A percentile compares a stretch with the other conserved stretches of the same genome.
Conservation (phyloP, 768 basidiomycete species). For the Clathrus columnatus region DNA sequence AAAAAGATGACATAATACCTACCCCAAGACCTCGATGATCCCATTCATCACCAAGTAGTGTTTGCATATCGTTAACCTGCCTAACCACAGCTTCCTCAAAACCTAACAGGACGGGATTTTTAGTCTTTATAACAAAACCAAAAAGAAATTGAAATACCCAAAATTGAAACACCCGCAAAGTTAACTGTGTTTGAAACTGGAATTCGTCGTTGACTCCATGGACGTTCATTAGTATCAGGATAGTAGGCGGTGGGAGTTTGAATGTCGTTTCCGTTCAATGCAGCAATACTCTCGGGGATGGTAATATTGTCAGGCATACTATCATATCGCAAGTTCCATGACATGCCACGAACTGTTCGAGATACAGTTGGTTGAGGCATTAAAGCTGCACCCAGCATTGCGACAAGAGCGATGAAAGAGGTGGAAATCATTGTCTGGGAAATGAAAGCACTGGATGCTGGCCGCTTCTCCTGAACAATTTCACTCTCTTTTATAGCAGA, state of each 20-base stretch:
- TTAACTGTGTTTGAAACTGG: slow-evolving; percentile 37
- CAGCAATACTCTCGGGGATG: slow-evolving; percentile 35
- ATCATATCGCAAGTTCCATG: slow-evolving; percentile 49
- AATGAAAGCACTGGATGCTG: no score
- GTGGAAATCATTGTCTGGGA: not conserved
- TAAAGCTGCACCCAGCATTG: not conserved
- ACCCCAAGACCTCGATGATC: slow-evolving; percentile 10
- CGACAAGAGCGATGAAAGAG: not conserved
- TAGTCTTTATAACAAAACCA: not conserved
- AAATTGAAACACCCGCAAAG: slow-evolving; percentile 32
- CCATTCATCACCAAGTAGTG: slow-evolving; percentile 46
- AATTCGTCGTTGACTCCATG: slow-evolving; percentile 45
- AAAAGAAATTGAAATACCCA: slow-evolving; percentile 14
- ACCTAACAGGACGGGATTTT: slow-evolving; percentile 20
- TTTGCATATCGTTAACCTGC: slow-evolving; percentile 47
- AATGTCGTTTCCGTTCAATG: slow-evolving; percentile 17
- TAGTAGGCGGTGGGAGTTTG: slow-evolving; percentile 18
- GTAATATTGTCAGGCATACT: slow-evolving; percentile 39
- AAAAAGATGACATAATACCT: not conserved
- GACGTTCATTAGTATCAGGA: slow-evolving; percentile 32
- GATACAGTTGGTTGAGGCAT: not conserved
- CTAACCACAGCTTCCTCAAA: slow-evolving; percentile 47
- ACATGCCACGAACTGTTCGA: slow-evolving; percentile 6
- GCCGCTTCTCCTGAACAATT: no score
- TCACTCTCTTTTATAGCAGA: no score